Conservation (phyloP, 192 early-diverging fungal genomes). For the Pilaira anomala region DNA sequence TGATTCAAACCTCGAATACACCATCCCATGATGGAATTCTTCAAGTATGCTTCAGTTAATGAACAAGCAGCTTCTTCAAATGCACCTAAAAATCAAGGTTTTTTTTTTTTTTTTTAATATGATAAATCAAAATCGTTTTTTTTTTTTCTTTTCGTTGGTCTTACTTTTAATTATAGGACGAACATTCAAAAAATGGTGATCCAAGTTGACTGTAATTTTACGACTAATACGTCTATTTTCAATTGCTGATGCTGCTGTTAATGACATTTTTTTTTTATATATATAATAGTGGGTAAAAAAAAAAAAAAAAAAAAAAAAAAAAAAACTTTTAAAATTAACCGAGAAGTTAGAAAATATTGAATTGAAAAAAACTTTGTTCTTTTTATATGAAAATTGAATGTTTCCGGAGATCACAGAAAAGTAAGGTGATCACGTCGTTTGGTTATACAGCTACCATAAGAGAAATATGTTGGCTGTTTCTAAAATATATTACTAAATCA, state of each 20-base stretch:
- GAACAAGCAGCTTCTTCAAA: constrained; percentile 33
- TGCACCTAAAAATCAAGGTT: constrained; percentile 15
- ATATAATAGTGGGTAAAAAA: neutral
- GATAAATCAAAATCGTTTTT: neutral
- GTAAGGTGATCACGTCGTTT: too few species aligned
- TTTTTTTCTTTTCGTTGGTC: neutral
- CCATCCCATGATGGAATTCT: constrained; percentile 27
- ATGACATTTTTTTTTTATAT: constrained; percentile 10
- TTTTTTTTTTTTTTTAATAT: neutral
- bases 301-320: neutral
- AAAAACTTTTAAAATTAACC: too few species aligned
- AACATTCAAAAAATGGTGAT: constrained; percentile 18
- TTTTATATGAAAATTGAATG: neutral
- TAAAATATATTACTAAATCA: too few species aligned
- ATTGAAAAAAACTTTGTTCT: neutral
- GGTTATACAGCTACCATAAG: too few species aligned
- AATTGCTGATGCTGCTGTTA: neutral
- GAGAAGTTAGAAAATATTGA: too few species aligned
- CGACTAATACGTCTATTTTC: constrained; percentile 19
- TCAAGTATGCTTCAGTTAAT: constrained; percentile 22
- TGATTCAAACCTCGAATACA: constrained; percentile 3
- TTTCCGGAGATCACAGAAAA: too few species aligned
- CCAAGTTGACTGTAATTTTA: constrained; percentile 25
- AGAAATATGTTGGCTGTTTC: too few species aligned
- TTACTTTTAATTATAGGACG: constrained; percentile 34